A percentile compares a stretch with the other conserved stretches of the same genome.
Evolutionary conservation across 2,329 filamentous ascomycete species (phyloP).

Genomic region (Xylariaceae sp.): DNA sequence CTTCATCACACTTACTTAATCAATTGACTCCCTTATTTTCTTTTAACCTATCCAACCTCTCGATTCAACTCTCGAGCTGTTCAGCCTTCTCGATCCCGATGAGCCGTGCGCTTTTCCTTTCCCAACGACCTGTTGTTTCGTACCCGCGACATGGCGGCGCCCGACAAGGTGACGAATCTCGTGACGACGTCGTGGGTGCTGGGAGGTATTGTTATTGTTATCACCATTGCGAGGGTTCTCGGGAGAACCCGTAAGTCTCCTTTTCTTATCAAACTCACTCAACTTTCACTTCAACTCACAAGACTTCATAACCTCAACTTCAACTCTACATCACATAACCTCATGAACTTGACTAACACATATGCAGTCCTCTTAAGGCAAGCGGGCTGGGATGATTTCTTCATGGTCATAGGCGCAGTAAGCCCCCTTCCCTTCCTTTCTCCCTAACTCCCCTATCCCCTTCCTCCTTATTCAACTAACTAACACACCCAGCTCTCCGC

Average conservation of each 20-base stretch:
- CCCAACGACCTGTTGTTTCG: neutral
- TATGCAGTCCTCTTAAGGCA: slow-evolving; percentile 6
- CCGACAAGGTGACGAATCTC: neutral
- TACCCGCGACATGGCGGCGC: neutral
- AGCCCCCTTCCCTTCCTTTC: neutral
- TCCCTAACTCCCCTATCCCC: neutral
- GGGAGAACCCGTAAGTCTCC: neutral
- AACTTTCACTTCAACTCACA: neutral
- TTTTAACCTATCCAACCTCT: neutral
- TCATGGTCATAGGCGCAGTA: slow-evolving; percentile 11
- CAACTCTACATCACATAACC: neutral
- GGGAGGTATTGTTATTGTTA: neutral
- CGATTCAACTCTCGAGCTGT: too few species aligned
- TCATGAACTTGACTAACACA: neutral
- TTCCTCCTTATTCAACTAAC: neutral
- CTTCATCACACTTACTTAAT: neutral
- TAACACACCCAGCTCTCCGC: neutral
- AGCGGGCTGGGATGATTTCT: slow-evolving; percentile 16
- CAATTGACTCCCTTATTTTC: neutral
- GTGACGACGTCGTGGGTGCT: neutral
- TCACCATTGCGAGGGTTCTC: neutral
- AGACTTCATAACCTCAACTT: neutral
- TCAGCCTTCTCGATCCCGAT: neutral
- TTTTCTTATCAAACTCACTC: too few species aligned
- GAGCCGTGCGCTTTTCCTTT: neutral